Evolutionary conservation across 2,329 filamentous ascomycete genomes (phyloP).

Genomic region (Malbranchea zuffiana): DNA sequence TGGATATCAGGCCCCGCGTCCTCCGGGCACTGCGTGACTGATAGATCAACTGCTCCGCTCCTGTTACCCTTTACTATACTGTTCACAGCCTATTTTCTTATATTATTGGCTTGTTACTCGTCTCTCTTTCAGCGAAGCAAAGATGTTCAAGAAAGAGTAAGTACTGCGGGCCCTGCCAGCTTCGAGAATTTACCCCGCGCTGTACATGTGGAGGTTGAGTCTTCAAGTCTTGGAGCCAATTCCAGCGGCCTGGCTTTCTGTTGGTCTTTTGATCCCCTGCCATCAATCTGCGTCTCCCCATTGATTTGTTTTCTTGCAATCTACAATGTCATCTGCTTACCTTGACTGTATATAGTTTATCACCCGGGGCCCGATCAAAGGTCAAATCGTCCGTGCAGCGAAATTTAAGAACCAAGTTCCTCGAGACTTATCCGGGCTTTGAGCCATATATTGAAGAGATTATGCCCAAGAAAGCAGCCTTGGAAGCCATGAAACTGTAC

Average conservation of each 20-base stretch:
- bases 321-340: no score
- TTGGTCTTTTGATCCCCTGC: no score
- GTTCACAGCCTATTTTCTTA: no score
- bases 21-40: not conserved
- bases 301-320: no score
- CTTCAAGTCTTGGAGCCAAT: no score
- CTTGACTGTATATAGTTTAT: conserved; percentile 8
- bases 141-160: conserved; percentile 92
- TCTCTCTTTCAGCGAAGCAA: conserved; percentile 18
- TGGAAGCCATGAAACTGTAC: conserved; percentile 79
- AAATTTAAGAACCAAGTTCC: conserved; percentile 67
- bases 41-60: not conserved
- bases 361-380: conserved; percentile 50
- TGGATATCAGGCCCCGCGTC: not conserved
- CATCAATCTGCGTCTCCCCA: no score
- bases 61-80: not conserved
- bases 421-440: conserved; percentile 76
- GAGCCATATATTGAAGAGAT: conserved; percentile 85
- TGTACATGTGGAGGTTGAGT: no score
- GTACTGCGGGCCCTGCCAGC: conserved; percentile 20
- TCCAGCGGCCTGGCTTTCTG: no score
- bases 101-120: not conserved
- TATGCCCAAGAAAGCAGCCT: conserved; percentile 84
- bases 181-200: not conserved
- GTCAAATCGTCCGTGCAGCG: conserved; percentile 95